Evolutionary conservation across 352 stramenopile genomes (phyloP), one percentile per base, ranked within the genome.

Genomic region (Globisporangium rhizosaccharum): DNA sequence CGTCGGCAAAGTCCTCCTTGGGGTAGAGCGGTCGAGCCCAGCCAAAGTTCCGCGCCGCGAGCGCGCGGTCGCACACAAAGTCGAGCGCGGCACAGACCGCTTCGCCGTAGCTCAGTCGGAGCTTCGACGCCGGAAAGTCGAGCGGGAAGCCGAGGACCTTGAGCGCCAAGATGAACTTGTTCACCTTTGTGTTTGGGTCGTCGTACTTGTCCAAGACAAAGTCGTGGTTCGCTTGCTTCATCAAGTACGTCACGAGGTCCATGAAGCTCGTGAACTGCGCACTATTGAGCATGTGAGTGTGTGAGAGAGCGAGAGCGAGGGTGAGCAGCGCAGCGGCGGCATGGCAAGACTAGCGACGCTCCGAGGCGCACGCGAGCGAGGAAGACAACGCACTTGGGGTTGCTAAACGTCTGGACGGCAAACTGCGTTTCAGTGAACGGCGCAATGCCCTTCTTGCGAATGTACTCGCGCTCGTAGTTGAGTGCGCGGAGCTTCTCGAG

Each of bases 141-240:
- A 94, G 79, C 46, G 80, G 72, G 67, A 91, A 94, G 39, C 85
- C 85, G 56, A 94, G 65, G 20, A 84, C 74, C 59, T 94, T 94
- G 56, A 91, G 76, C 50, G 78, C 76, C 17, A 94, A 66, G 53
- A 94, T 91, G 53, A 94, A 79, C 57, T 94, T 94, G 76, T 94
- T 94, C 66, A 92, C 75, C 61, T 80, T 91, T 45, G 85, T 91
- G 68, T 87, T 90, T 33, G 83, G 79, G 69, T 94, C 82, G 76
- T 94, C 85, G 66, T 91, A 94, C 71, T 94, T 94, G 76, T 94
- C 85, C 46, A 94, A 76, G 25, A 77, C 72, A 56, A 94, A 88
- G 18, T 92, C 85, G 57, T 92, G 85, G 61, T 81, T 70, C 64
- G 75, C 83, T 45, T 83, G 72, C 57, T 90, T 89, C 67, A 94